Base-by-base conservation (phyloP, 2,329 filamentous ascomycete genomes). In the Meredithiella fracta region DNA sequence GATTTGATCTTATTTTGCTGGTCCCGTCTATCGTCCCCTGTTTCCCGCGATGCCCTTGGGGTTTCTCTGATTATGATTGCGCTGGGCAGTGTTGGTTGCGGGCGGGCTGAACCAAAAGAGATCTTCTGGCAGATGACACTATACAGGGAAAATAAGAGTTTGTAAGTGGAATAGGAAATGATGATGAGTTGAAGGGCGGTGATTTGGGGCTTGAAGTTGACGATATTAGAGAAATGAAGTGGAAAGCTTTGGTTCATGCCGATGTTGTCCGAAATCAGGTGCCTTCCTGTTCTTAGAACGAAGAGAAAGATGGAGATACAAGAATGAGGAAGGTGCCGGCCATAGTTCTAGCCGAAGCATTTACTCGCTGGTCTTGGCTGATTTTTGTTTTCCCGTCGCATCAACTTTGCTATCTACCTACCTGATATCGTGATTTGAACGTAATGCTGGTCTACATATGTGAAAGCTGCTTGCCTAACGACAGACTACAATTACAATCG, bases 31-130 rank as follows among this genome's bases (percentile, higher is more conserved):
- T 44, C 14, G 38, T 44, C 8, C 23, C 37, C 20, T 53, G 31
- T 22, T 29, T 37, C 37, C 51, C 37, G 17, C 42, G 42, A 23
- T 25, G n/a, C n/a, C 25, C 49, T 42, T 51, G 47, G 34, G 38
- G 23, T 56, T 34, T 17, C 38, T 4, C 2, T 56, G 47, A 25
- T 49, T 50, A 29, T 51, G 54, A 56, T 34, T 51, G 49, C 17
- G 40, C 40, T 44, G 40, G 40, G 40, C 40, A 44, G 40, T 44
- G 40, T 44, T 44, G n/a, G 15, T 44, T 44, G 40, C 11, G 40
- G 40, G n/a, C 40, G 4, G 40, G 40, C 11, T 44, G 11, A 44
- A 44, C 40, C 40, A 44, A 44, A n/a, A 20, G 20, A n/a, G 20
- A 17, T n/a, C 8, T 17, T 44, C 40, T 44, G 40, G 40, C 40